Evolutionary conservation across 1,139 yeast species (phyloP).

Genomic region (Debaryomycetaceae sp.): DNA sequence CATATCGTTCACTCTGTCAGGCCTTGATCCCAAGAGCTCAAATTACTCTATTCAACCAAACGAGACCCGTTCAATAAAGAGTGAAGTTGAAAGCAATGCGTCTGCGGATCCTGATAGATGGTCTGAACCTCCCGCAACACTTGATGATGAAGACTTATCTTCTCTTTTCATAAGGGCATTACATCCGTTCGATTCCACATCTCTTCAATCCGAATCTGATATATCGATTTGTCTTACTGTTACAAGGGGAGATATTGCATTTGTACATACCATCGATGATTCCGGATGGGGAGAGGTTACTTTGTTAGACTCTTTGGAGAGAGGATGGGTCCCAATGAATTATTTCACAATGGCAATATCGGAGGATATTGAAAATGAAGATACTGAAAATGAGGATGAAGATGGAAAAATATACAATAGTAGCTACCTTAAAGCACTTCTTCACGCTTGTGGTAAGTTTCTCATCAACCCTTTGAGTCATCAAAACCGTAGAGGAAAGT

Average conservation of each 20-base stretch:
- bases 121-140: background rate
- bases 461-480: conserved; percentile 65
- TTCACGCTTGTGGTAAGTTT: conserved; percentile 74
- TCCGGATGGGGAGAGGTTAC: conserved; percentile 99
- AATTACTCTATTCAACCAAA: background rate
- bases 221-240: conserved; percentile 82
- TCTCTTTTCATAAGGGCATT: conserved; percentile 58
- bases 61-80: background rate
- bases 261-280: conserved; percentile 84
- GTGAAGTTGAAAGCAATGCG: background rate
- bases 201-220: conserved; percentile 64
- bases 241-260: conserved; percentile 74
- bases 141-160: conserved; percentile 39
- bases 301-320: conserved; percentile 57
- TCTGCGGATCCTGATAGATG: background rate
- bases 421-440: conserved; percentile 55
- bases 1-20: conserved; percentile 15
- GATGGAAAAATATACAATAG: conserved; percentile 32
- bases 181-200: conserved; percentile 72
- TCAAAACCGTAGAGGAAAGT: conserved; percentile 35
- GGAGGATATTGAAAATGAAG: conserved; percentile 20
- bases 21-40: conserved; percentile 17
- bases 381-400: conserved; percentile 15
- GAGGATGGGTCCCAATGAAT: conserved; percentile 98
- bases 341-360: conserved; percentile 69